A percentile compares a stretch with the other conserved stretches of the same genome.
These are phyloP conservation scores for Trametes versicolor DNA, from an alignment of 1,284 basidiomycete genomes.

Conservation along the genomic window DNA sequence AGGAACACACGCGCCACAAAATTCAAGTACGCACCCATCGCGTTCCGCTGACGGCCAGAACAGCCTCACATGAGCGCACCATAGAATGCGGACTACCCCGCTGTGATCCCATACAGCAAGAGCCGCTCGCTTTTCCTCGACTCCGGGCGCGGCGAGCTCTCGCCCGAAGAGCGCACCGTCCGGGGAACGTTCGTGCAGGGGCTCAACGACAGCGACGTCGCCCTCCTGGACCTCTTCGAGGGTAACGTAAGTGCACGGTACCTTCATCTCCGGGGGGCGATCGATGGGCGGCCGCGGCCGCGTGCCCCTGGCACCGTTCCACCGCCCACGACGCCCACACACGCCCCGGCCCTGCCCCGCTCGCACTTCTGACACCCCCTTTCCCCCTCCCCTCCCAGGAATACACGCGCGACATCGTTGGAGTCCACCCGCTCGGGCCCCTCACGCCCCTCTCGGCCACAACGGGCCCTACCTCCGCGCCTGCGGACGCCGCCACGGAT, in stretches of 20 bases:
- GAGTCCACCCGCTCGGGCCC: conserved; percentile 62
- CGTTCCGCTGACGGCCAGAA: background rate
- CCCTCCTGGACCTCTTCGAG: conserved; percentile 79
- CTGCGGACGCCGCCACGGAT: conserved; percentile 22
- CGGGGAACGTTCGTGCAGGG: conserved; percentile 79
- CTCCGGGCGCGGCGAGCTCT: conserved; percentile 50
- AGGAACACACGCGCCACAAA: conserved; percentile 85
- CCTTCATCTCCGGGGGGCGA: background rate
- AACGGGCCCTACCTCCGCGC: conserved; percentile 36
- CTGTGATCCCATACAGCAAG: conserved; percentile 65
- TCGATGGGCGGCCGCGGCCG: conserved; percentile 1
- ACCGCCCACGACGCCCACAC: conserved; percentile 7
- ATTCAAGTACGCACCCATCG: conserved; percentile 49
- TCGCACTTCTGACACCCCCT: conserved; percentile 3
- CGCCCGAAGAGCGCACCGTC: conserved; percentile 62
- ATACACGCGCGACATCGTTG: conserved; percentile 67
- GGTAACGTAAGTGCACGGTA: conserved; percentile 65
- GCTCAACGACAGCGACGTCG: conserved; percentile 66
- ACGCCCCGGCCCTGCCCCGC: background rate
- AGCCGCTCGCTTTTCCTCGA: conserved; percentile 53
- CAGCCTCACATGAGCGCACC: background rate
- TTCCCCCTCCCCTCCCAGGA: conserved; percentile 57
- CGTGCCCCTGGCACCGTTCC: background rate
- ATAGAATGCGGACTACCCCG: conserved; percentile 84
- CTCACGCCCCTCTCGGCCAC: conserved; percentile 50